Percentiles rank a stretch among this genome's conserved stretches.
Evolutionary conservation across 78 protist genomes (phyloP).

Genomic region (Polysphondylium violaceum): DNA sequence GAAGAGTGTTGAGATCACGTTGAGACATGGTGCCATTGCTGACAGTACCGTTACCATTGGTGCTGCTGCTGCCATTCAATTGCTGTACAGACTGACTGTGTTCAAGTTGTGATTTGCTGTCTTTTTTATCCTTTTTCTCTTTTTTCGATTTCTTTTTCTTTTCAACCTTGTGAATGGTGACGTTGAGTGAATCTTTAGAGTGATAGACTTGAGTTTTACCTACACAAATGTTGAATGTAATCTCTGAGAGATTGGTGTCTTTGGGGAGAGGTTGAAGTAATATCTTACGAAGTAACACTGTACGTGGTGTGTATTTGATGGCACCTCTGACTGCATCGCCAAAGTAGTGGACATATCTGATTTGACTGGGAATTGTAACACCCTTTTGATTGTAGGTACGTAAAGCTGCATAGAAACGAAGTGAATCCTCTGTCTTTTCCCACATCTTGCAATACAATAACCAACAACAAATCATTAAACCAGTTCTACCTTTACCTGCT

Average conservation of each 20-base stretch:
- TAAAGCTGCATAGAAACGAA: constrained; percentile 79
- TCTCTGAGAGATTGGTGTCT: constrained; percentile 33
- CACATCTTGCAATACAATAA: constrained; percentile 65
- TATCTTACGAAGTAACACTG: constrained; percentile 10
- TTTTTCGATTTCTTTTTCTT: constrained; percentile 42
- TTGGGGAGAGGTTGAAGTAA: constrained; percentile 63
- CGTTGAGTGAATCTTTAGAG: constrained; percentile 39
- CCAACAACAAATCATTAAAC: constrained; percentile 83
- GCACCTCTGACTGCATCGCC: constrained; percentile 30
- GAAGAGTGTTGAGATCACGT: neutral
- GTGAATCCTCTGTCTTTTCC: constrained; percentile 75
- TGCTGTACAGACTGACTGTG: neutral
- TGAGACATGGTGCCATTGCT: neutral
- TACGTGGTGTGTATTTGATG: neutral
- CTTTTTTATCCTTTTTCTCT: constrained; percentile 1
- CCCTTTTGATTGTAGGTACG: constrained; percentile 89
- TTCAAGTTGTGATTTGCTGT: constrained; percentile 26
- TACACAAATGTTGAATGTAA: constrained; percentile 52
- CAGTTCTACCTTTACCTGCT: constrained; percentile 87
- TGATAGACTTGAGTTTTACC: constrained; percentile 37
- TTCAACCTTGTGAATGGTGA: constrained; percentile 2
- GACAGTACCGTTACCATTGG: neutral
- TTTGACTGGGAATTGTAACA: constrained; percentile 92
- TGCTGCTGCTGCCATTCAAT: neutral
- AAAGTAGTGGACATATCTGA: constrained; percentile 86